Evolutionary conservation across 2,329 filamentous ascomycete genomes (phyloP).

Genomic region (Talaromyces piceae): DNA sequence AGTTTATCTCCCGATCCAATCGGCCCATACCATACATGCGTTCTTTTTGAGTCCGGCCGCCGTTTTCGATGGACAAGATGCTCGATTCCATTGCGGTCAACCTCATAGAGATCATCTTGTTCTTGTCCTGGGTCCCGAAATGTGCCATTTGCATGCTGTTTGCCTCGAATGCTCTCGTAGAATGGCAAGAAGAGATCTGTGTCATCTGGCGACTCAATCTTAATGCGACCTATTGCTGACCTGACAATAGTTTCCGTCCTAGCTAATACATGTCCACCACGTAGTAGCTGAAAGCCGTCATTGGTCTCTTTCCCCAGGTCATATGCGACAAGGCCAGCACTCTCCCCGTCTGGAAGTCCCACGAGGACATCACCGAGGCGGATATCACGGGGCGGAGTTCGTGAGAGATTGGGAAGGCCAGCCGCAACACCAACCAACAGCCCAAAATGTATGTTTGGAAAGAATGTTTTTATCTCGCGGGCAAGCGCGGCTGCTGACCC

Average conservation of each 20-base stretch:
- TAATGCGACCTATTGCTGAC: constrained; percentile 16
- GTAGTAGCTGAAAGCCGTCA: constrained; percentile 21
- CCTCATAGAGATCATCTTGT: not conserved
- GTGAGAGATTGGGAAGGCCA: constrained; percentile 24
- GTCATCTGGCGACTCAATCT: constrained; percentile 2
- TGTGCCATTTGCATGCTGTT: not conserved
- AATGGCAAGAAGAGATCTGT: not conserved
- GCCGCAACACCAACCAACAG: constrained; percentile 33
- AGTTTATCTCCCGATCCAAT: constrained; percentile 1
- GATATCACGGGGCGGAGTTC: constrained; percentile 25
- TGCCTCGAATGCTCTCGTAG: not conserved
- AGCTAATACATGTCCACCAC: constrained; percentile 18
- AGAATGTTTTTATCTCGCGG: constrained; percentile 27
- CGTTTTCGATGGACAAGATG: not conserved
- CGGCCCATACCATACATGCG: constrained; percentile 1
- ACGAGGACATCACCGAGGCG: constrained; percentile 35
- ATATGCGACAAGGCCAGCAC: constrained; percentile 25
- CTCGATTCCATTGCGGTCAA: not conserved
- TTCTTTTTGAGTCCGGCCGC: not conserved
- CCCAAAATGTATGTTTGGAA: constrained; percentile 32
- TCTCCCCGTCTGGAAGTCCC: constrained; percentile 17
- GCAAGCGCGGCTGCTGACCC: constrained; percentile 28
- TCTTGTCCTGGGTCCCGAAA: constrained; percentile 5
- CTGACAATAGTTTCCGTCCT: constrained; percentile 25
- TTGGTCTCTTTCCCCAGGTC: constrained; percentile 28